Evolutionary conservation across 257 asterid species (phyloP).

Genomic region (Craterostigma plantagineum): DNA sequence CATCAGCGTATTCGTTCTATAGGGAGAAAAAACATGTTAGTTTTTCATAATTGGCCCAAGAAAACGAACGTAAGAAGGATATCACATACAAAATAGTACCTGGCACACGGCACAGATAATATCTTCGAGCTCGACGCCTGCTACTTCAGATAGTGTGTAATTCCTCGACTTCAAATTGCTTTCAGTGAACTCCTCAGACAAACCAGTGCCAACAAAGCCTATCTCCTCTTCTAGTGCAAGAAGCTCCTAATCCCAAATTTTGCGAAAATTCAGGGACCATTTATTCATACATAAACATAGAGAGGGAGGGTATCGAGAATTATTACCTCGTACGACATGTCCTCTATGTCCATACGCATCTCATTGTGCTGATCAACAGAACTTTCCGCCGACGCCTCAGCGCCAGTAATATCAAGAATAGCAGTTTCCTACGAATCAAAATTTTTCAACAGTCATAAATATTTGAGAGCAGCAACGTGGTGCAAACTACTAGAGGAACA

Average conservation of each 20-base stretch:
- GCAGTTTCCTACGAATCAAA: slow-evolving; percentile 37
- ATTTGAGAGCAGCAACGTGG: background rate
- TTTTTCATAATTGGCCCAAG: too few relatives aligned
- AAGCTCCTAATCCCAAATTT: slow-evolving; percentile 41
- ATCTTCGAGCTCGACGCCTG: slow-evolving; percentile 15
- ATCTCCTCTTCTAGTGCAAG: slow-evolving; percentile 75
- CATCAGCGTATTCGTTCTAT: slow-evolving; percentile 28
- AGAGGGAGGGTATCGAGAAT: background rate
- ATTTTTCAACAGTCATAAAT: background rate
- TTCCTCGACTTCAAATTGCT: slow-evolving; percentile 32
- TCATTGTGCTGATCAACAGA: slow-evolving; percentile 57
- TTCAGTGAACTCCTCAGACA: slow-evolving; percentile 31
- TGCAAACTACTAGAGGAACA: slow-evolving; percentile 1
- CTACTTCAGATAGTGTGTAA: slow-evolving; percentile 16
- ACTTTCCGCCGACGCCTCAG: slow-evolving; percentile 31
- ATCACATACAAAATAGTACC: slow-evolving; percentile 19
- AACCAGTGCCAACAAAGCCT: slow-evolving; percentile 63
- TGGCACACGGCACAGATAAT: slow-evolving; percentile 58
- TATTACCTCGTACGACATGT: slow-evolving; percentile 64
- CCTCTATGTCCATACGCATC: slow-evolving; percentile 39
- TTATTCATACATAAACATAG: too few relatives aligned
- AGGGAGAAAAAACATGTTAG: slow-evolving; percentile 1
- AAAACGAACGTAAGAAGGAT: too few relatives aligned
- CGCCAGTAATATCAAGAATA: slow-evolving; percentile 43
- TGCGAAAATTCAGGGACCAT: background rate